phyloP scores from a whole-genome alignment of 1,284 basidiomycete genomes.

The Sparassis latifolia region DNA sequence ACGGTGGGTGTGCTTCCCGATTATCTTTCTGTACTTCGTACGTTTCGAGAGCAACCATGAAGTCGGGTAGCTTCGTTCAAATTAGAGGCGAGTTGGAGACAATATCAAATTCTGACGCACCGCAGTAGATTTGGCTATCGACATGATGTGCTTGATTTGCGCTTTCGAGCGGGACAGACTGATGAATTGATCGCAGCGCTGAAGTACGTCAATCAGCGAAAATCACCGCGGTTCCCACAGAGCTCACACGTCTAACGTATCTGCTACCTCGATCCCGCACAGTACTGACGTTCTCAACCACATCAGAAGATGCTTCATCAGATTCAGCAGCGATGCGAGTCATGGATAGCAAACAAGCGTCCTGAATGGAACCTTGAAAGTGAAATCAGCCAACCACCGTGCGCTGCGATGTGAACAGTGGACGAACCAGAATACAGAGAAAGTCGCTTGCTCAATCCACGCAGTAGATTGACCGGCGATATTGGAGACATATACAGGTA shows the following conservation, averaged over 20 bases:
- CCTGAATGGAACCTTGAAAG: constrained; percentile 55
- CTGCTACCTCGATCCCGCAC: constrained; percentile 38
- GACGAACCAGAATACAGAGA: constrained; percentile 40
- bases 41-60: constrained; percentile 45
- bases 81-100: constrained; percentile 1
- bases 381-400: background rate
- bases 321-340: constrained; percentile 54
- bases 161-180: constrained; percentile 37
- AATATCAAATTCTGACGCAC: constrained; percentile 30
- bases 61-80: constrained; percentile 56
- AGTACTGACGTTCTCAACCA: constrained; percentile 34
- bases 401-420: background rate
- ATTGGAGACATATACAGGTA: constrained; percentile 45
- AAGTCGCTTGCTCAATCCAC: constrained; percentile 43
- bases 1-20: constrained; percentile 16
- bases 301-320: constrained; percentile 42
- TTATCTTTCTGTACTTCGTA: constrained; percentile 13
- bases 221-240: background rate
- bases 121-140: constrained; percentile 40
- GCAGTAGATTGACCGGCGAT: constrained; percentile 43
- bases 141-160: constrained; percentile 38
- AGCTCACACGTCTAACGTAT: constrained; percentile 49
- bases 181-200: constrained; percentile 67
- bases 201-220: constrained; percentile 5
- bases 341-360: constrained; percentile 64